phyloP scores from a whole-genome alignment of 2,329 filamentous ascomycete species.

The Rhinocladiella similis region DNA sequence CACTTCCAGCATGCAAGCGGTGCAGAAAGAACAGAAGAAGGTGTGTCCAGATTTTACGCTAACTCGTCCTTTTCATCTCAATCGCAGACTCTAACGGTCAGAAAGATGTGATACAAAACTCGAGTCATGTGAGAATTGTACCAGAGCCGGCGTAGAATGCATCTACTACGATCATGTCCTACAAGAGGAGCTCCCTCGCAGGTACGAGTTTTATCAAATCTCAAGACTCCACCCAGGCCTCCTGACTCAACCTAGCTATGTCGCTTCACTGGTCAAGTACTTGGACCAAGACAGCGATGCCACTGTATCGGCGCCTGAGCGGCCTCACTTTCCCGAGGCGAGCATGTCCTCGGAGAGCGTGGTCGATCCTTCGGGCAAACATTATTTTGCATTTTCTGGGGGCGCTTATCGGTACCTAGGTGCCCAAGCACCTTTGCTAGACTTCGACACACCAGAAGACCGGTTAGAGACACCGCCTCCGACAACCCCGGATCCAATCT shows the following conservation, averaged over 20 bases:
- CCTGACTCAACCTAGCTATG: background rate
- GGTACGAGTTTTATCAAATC: no score
- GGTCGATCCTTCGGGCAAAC: background rate
- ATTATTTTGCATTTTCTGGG: background rate
- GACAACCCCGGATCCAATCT: no score
- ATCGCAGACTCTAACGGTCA: background rate
- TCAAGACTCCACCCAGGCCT: no score
- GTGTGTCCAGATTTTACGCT: background rate
- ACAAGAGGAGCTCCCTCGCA: slow-evolving; percentile 1
- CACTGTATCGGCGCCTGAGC: background rate
- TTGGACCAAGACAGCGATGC: background rate
- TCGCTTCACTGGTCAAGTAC: background rate
- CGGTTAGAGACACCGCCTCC: no score
- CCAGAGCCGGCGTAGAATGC: background rate
- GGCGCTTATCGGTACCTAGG: slow-evolving; percentile 3
- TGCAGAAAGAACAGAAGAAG: slow-evolving; percentile 3
- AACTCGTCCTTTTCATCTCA: background rate
- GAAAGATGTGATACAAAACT: background rate
- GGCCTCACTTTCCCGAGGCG: background rate
- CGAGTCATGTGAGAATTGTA: background rate
- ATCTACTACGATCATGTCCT: slow-evolving; percentile 1
- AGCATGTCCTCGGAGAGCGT: background rate
- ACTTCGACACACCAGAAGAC: background rate
- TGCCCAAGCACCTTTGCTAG: background rate
- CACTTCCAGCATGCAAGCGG: slow-evolving; percentile 2